Base-by-base conservation (phyloP, 495 filamentous ascomycete species). In the Hyaloscypha hepaticicola region DNA sequence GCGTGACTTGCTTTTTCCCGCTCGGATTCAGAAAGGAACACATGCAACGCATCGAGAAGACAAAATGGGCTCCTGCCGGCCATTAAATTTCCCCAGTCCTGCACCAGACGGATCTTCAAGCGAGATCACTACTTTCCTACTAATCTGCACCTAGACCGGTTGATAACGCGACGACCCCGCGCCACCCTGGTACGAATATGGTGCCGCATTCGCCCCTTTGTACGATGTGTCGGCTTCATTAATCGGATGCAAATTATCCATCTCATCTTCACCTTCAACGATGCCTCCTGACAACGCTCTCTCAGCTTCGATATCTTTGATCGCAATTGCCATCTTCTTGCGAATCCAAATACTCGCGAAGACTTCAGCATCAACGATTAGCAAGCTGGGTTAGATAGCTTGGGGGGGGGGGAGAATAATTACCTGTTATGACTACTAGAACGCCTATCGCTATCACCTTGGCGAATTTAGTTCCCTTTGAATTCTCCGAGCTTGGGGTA, bases 301-400 rank as follows among this genome's bases (percentile, higher is more conserved):
- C 29, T 64, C 61, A 14, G 21, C 34, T 33, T 64, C 61, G 58
- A 64, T 57, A 12, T 51, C 53, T 22, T 56, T 48, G 16, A 50
- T 51, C 6, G 61, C 61, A 50, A 58, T 58, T n/a, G 16, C 27
- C 55, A 64, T 57, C 41, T 58, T 31, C 21, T 50, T 50, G 34
- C 61, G 61, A 19, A 64, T 64, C 61, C 61, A 64, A 14, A 48
- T 9, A 25, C 52, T 57, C 4, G 61, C 61, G 26, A 49, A 57
- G 5, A 64, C 61, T 64, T 1, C 19, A 57, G 1, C 1, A 14
- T 55, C 1, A 11, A 19, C 21, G 28, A 31, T 41, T 19, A 55
- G 60, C 3, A 53, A 34, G 27, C 5, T 33, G 19, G 19, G 55
- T 9, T 7, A 7, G n/a, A 6, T 53, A 50, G 29, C 19, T 31